These are phyloP conservation scores for Pseudoperonospora humuli DNA, from an alignment of 352 stramenopile species.

Conservation along the genomic window DNA sequence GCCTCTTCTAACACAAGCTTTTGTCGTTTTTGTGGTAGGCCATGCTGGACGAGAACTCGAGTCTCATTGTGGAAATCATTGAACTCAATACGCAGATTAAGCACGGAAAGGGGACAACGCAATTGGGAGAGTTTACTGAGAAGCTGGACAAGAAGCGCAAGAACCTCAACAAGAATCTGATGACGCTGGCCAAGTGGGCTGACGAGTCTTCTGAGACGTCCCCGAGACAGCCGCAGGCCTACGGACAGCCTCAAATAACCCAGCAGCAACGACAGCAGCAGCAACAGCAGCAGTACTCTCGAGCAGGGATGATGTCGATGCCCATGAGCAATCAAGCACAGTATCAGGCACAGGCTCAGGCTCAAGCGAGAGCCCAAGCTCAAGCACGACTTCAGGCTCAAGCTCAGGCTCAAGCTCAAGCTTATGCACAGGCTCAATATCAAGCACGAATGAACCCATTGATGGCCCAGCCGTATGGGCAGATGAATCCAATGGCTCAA, in stretches of 20 bases:
- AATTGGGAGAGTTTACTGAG: slow-evolving; percentile 72
- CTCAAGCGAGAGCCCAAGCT: slow-evolving; percentile 18
- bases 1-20: neutral
- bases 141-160: slow-evolving; percentile 87
- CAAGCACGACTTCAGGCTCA: slow-evolving; percentile 21
- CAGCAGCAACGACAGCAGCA: slow-evolving; percentile 15
- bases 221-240: slow-evolving; percentile 29
- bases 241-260: slow-evolving; percentile 23
- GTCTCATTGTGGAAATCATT: slow-evolving; percentile 84
- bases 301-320: slow-evolving; percentile 29
- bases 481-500: slow-evolving; percentile 28
- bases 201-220: slow-evolving; percentile 75
- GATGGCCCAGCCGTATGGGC: slow-evolving; percentile 30
- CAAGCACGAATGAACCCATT: slow-evolving; percentile 57
- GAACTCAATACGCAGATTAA: slow-evolving; percentile 85
- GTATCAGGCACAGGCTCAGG: slow-evolving; percentile 20
- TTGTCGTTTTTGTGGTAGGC: slow-evolving; percentile 25
- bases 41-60: slow-evolving; percentile 84
- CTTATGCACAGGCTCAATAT: slow-evolving; percentile 46
- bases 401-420: slow-evolving; percentile 19
- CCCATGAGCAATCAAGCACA: slow-evolving; percentile 27
- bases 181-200: slow-evolving; percentile 85
- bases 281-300: slow-evolving; percentile 24
- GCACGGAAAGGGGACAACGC: slow-evolving; percentile 64
- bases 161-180: slow-evolving; percentile 86